Evolutionary conservation across 805 yeast species (phyloP), one percentile per base, ranked within the genome.

Genomic region (Candida namnaoensis): DNA sequence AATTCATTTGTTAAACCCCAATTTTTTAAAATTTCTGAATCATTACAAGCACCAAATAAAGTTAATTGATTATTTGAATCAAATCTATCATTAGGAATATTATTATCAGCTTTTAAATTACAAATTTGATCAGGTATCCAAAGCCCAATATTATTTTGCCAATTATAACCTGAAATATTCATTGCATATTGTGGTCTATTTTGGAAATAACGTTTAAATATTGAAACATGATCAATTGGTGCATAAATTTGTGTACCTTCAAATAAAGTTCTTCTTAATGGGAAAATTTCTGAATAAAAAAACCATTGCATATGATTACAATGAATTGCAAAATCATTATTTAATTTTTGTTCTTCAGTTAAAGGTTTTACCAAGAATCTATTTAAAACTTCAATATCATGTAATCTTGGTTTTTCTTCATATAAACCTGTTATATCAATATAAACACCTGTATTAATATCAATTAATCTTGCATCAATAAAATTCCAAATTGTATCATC

Each of bases 121-220:
- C 76, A 71, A 8, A 65, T 47, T 23, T 56, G 50, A 47, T 71
- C 68, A 5, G 72, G 65, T 3, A 72, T 74, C 78, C 77, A 72
- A 32, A 71, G 47, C 23, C 59, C 57, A 39, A 72, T 58, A 43
- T 70, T 72, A 13, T 49, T 41, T 45, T 68, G 72, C 50, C 60
- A 71, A 39, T 66, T 64, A 46, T 66, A 63, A 35, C 57, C 51
- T 7, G 6, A 7, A 26, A 26, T 26, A 26, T 26, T 8, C 8
- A 26, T 7, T 7, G 8, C 54, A 47, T 26, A 26, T 26, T 26
- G 6, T 7, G 28, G 28, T 26, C 28, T 4, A 51, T 46, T 36
- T 26, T 26, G 28, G 57, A 26, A 26, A 26, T 26, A 26, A 7
- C 6, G 8, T 26, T 26, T 26, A 26, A 69, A 54, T 10, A 64